A percentile compares a stretch with the other conserved stretches of the same genome.
These are phyloP conservation scores for Spinellus fusiger DNA, from an alignment of 192 early-diverging fungal genomes.

Conservation along the genomic window DNA sequence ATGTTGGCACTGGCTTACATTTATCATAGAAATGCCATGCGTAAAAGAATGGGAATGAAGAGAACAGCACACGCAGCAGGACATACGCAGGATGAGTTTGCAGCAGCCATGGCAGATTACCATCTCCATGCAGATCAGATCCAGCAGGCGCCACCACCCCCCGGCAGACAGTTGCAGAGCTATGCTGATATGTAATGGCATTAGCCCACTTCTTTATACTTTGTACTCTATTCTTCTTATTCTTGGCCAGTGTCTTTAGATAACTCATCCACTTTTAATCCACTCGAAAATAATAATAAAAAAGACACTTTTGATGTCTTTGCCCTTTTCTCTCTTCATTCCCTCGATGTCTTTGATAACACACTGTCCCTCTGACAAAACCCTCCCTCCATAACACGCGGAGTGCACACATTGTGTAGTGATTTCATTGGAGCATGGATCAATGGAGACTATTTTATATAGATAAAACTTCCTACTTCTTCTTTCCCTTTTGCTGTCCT, in stretches of 20 bases:
- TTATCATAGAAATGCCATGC: conserved; percentile 4
- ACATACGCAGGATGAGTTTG: conserved; percentile 7
- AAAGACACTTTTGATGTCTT: too few relatives aligned
- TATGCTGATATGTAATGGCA: conserved; percentile 6
- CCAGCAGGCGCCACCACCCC: neutral
- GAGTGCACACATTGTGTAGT: too few relatives aligned
- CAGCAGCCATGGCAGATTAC: conserved; percentile 2
- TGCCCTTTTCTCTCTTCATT: too few relatives aligned
- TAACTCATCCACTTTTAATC: too few relatives aligned
- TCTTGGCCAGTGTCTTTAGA: too few relatives aligned
- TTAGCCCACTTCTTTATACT: neutral
- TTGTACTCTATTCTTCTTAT: neutral
- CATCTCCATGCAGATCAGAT: neutral
- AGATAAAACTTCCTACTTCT: conserved; percentile 5
- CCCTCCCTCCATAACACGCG: too few relatives aligned
- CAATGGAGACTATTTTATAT: too few relatives aligned
- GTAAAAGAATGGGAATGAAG: conserved; percentile 11
- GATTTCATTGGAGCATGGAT: too few relatives aligned
- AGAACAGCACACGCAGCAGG: neutral
- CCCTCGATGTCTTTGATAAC: too few relatives aligned
- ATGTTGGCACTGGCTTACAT: neutral
- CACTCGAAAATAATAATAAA: too few relatives aligned
- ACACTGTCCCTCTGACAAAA: too few relatives aligned
- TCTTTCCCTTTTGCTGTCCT: conserved; percentile 10
- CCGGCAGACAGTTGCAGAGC: conserved; percentile 6